These are phyloP conservation scores for Scedosporium dehoogii DNA, from an alignment of 2,329 filamentous ascomycete species.

Conservation along the genomic window DNA sequence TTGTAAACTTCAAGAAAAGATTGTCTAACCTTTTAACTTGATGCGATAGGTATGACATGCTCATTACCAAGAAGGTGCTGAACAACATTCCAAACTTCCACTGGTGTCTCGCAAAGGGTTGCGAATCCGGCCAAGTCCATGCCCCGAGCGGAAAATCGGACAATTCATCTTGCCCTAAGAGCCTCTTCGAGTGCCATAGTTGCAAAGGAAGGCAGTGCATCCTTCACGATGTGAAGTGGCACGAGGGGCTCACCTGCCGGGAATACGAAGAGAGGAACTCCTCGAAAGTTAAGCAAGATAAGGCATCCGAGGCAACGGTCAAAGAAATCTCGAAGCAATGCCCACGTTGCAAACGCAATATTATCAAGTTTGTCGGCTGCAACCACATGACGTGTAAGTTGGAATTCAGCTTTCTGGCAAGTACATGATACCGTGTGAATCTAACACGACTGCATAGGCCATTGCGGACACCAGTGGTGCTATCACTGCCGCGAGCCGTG, in stretches of 20 bases:
- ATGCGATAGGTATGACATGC: slow-evolving; percentile 20
- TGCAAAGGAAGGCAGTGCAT: slow-evolving; percentile 23
- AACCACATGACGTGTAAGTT: slow-evolving; percentile 31
- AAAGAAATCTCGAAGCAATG: slow-evolving; percentile 23
- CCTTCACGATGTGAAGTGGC: slow-evolving; percentile 25
- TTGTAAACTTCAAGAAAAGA: not conserved
- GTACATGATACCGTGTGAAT: too few species aligned
- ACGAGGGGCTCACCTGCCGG: slow-evolving; percentile 24
- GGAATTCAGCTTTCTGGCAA: not conserved
- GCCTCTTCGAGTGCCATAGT: slow-evolving; percentile 19
- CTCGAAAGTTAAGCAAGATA: slow-evolving; percentile 18
- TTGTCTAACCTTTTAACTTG: not conserved
- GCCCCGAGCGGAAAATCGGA: not conserved
- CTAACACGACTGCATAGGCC: slow-evolving; percentile 10
- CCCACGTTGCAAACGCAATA: slow-evolving; percentile 22
- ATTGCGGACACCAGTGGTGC: slow-evolving; percentile 30
- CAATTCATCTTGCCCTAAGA: slow-evolving; percentile 16
- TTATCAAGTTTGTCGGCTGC: slow-evolving; percentile 26
- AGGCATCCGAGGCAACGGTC: slow-evolving; percentile 22
- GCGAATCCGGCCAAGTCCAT: slow-evolving; percentile 27
- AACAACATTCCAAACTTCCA: slow-evolving; percentile 20
- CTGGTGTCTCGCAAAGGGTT: slow-evolving; percentile 26
- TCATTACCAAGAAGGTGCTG: slow-evolving; percentile 21
- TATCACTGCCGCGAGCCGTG: slow-evolving; percentile 25
- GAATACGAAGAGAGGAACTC: slow-evolving; percentile 23